phyloP scores from a whole-genome alignment of 2,329 filamentous ascomycete genomes.

The Fusarium piperis region DNA sequence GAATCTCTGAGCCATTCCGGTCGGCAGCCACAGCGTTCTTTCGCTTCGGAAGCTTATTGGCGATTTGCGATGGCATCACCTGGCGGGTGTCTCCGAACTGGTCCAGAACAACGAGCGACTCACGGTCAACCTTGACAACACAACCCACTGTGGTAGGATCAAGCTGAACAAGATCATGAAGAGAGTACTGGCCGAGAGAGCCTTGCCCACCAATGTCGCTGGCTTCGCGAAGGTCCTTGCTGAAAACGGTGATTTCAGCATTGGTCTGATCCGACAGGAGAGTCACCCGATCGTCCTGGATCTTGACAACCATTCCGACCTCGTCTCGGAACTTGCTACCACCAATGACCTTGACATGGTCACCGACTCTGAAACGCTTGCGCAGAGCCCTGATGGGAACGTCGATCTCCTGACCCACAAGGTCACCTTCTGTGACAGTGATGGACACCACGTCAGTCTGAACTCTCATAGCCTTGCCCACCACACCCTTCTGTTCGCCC shows the following conservation, averaged over 20 bases:
- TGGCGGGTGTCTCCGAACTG: slow-evolving; percentile 86
- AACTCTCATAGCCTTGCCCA: slow-evolving; percentile 86
- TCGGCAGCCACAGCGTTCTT: slow-evolving; percentile 91
- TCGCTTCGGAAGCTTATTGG: slow-evolving; percentile 85
- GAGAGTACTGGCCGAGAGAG: slow-evolving; percentile 85
- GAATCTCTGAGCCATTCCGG: slow-evolving; percentile 91
- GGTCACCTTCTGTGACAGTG: slow-evolving; percentile 81
- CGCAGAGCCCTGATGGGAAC: slow-evolving; percentile 91
- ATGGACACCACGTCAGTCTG: slow-evolving; percentile 93
- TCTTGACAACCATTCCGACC: slow-evolving; percentile 95
- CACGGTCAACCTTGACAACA: slow-evolving; percentile 93
- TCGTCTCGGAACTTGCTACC: slow-evolving; percentile 95
- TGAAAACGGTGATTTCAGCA: slow-evolving; percentile 95
- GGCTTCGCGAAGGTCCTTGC: slow-evolving; percentile 93
- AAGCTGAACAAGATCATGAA: slow-evolving; percentile 94
- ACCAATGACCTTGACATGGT: slow-evolving; percentile 98
- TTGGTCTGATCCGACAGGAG: slow-evolving; percentile 92
- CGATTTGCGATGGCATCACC: slow-evolving; percentile 89
- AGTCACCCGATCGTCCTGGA: slow-evolving; percentile 91
- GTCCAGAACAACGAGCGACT: slow-evolving; percentile 89
- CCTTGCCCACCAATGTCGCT: slow-evolving; percentile 90
- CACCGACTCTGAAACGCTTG: slow-evolving; percentile 91
- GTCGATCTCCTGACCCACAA: slow-evolving; percentile 86
- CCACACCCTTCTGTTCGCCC: slow-evolving; percentile 92
- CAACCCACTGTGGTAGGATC: slow-evolving; percentile 93